Percentiles rank a stretch among this genome's conserved stretches.
These are phyloP conservation scores for Alternaria sp. DNA, from an alignment of 2,329 filamentous ascomycete genomes.

Conservation along the genomic window DNA sequence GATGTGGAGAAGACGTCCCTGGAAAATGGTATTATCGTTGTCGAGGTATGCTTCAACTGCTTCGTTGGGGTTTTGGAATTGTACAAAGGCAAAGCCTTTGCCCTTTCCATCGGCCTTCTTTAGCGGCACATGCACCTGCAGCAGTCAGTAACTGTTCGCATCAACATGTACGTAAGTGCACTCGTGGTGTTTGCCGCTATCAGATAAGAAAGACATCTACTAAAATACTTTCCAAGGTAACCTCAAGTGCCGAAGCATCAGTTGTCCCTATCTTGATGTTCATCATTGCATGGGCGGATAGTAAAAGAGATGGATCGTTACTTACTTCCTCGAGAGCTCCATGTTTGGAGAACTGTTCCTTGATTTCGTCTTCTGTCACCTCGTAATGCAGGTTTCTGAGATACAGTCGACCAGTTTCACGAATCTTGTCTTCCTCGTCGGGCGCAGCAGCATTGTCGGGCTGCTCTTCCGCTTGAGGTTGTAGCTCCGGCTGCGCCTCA, in stretches of 20 bases:
- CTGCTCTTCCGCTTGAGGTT: conserved; percentile 36
- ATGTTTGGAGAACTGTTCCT: conserved; percentile 73
- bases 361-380: conserved; percentile 78
- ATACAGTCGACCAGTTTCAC: conserved; percentile 80
- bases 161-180: neutral
- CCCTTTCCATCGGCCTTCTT: conserved; percentile 73
- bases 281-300: conserved; percentile 70
- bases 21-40: conserved; percentile 86
- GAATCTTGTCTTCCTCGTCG: conserved; percentile 68
- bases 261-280: conserved; percentile 99
- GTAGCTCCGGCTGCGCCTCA: conserved; percentile 17
- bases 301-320: conserved; percentile 20
- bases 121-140: conserved; percentile 86
- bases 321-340: conserved; percentile 89
- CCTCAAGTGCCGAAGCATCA: conserved; percentile 94
- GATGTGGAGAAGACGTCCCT: conserved; percentile 90
- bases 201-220: conserved; percentile 99
- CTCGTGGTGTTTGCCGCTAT: conserved; percentile 54
- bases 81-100: conserved; percentile 91
- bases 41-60: conserved; percentile 81
- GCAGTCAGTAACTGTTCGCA: conserved; percentile 26
- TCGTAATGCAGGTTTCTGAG: conserved; percentile 87
- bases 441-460: conserved; percentile 49
- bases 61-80: conserved; percentile 74
- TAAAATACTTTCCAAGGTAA: conserved; percentile 95